A percentile compares a stretch with the other conserved stretches of the same genome.
Evolutionary conservation across 495 filamentous ascomycete genomes (phyloP).

Genomic region (Pseudomonodictys pantanalensis): DNA sequence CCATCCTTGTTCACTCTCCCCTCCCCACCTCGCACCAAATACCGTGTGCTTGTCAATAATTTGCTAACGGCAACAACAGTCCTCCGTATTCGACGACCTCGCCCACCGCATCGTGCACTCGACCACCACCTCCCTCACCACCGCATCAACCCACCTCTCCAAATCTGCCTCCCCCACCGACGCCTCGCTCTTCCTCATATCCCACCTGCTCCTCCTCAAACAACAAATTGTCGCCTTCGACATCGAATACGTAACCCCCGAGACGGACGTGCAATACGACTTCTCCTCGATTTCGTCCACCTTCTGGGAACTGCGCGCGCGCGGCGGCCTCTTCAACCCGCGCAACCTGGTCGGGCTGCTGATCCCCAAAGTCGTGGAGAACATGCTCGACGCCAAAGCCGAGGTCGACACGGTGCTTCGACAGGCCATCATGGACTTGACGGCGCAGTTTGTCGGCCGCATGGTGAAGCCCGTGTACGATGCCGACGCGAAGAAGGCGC

Average conservation of each 20-base stretch:
- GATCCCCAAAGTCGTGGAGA: constrained; percentile 36
- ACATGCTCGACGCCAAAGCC: constrained; percentile 56
- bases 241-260: constrained; percentile 69
- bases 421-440: constrained; percentile 77
- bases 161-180: constrained; percentile 52
- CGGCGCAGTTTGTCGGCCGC: constrained; percentile 54
- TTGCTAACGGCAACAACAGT: no score
- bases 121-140: constrained; percentile 64
- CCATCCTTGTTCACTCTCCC: constrained; percentile 25
- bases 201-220: constrained; percentile 85
- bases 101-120: constrained; percentile 75
- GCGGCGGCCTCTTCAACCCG: constrained; percentile 69
- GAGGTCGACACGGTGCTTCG: constrained; percentile 77
- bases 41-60: no score
- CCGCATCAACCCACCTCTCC: constrained; percentile 50
- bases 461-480: constrained; percentile 55
- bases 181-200: constrained; percentile 82
- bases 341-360: constrained; percentile 52
- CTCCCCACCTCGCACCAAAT: no score
- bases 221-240: constrained; percentile 90
- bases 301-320: constrained; percentile 69
- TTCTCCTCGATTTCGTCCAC: constrained; percentile 77
- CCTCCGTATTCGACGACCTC: constrained; percentile 72
- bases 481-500: constrained; percentile 40
- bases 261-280: constrained; percentile 67